Conservation (phyloP, 345 rosid species). For the Linum trigynum region DNA sequence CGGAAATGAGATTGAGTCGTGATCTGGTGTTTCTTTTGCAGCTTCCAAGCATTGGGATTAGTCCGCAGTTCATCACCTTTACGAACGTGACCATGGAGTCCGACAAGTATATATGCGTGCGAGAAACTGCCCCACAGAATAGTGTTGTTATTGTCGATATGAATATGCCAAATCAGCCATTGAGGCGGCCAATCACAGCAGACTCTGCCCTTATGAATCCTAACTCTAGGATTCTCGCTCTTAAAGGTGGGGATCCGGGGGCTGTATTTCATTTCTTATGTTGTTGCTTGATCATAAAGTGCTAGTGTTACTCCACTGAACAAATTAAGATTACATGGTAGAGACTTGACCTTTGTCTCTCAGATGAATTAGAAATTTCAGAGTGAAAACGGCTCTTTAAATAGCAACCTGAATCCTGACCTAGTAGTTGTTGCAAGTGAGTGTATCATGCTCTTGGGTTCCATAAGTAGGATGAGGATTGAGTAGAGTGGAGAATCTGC, state of each 20-base stretch:
- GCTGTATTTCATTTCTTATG: constrained; percentile 11
- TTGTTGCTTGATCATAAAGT: not conserved
- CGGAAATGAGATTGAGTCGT: not conserved
- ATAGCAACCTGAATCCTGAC: not conserved
- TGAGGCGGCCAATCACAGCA: constrained; percentile 77
- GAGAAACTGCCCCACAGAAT: constrained; percentile 80
- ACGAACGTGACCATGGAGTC: constrained; percentile 84
- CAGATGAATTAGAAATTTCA: not conserved
- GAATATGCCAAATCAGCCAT: constrained; percentile 78
- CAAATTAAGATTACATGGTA: not conserved
- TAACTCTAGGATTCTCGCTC: constrained; percentile 68
- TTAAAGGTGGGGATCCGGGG: constrained; percentile 47
- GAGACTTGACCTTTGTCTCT: not conserved
- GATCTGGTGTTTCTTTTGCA: constrained; percentile 16
- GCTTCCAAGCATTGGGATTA: constrained; percentile 73
- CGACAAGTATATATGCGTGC: constrained; percentile 76
- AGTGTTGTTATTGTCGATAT: constrained; percentile 75
- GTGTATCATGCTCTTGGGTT: not conserved
- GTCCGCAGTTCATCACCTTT: constrained; percentile 65
- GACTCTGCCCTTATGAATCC: constrained; percentile 86
- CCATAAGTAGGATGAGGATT: not conserved
- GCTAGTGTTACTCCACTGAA: not conserved
- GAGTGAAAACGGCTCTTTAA: no score
- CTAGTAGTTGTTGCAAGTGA: not conserved
- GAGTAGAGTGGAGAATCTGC: not conserved